Evolutionary conservation across 106 monocot genomes (phyloP).

Genomic region (Platanthera zijinensis): DNA sequence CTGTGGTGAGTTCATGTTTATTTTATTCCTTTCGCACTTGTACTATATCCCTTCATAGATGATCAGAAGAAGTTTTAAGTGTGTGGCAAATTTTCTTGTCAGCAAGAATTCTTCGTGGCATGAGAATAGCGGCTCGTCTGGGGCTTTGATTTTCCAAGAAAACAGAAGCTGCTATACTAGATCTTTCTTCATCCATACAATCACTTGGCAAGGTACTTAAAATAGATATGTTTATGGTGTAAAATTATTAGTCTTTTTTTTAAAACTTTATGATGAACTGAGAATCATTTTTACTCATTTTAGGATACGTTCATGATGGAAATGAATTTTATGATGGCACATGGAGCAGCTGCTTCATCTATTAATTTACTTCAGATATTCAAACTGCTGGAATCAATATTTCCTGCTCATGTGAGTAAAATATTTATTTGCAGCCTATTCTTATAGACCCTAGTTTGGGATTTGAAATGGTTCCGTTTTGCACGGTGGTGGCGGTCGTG

Average conservation of each 20-base stretch:
- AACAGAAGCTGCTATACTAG: no score
- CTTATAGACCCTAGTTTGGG: not conserved
- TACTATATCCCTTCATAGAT: no score
- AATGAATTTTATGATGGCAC: slow-evolving; percentile 83
- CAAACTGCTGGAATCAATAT: slow-evolving; percentile 66
- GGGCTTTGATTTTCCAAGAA: no score
- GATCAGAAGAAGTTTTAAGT: no score
- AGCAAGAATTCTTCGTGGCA: no score
- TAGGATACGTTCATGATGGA: slow-evolving; percentile 90
- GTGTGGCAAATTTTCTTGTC: no score
- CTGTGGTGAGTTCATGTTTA: no score
- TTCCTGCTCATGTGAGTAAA: slow-evolving; percentile 75
- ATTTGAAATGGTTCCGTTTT: no score
- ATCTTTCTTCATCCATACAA: no score
- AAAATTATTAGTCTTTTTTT: not conserved
- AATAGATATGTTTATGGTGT: not conserved
- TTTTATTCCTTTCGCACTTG: no score
- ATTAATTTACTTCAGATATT: slow-evolving; percentile 69
- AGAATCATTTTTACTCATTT: slow-evolving; percentile 16
- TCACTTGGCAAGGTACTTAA: slow-evolving; percentile 54
- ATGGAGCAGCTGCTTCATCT: slow-evolving; percentile 93
- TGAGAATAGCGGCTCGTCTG: no score
- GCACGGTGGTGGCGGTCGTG: no score
- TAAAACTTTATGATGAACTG: not conserved
- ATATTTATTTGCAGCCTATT: not conserved